A percentile compares a stretch with the other conserved stretches of the same genome.
These are phyloP conservation scores for Cyclostephanos invisitatus DNA, from an alignment of 108 stramenopile species.

Conservation along the genomic window DNA sequence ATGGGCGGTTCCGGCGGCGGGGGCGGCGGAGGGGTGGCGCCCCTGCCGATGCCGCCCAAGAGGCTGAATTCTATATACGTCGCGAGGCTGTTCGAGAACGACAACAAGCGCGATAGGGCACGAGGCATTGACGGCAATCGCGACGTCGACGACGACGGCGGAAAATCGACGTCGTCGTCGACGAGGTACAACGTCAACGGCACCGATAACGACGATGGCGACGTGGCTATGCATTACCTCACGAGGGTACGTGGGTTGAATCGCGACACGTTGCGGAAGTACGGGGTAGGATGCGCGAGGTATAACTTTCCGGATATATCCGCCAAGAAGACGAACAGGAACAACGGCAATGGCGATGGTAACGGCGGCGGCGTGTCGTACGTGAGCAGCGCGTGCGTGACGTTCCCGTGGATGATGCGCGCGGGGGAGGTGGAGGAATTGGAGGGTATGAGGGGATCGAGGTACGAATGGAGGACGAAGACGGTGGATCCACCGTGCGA, in stretches of 20 bases:
- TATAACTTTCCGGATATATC: constrained; percentile 60
- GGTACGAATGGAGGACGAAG: constrained; percentile 36
- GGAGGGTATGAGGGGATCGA: constrained; percentile 54
- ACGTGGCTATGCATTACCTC: constrained; percentile 59
- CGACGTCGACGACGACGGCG: not conserved
- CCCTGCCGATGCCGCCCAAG: constrained; percentile 66
- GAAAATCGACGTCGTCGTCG: not conserved
- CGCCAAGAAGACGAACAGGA: constrained; percentile 16
- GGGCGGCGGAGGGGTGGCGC: constrained; percentile 10
- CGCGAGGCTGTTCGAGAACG: constrained; percentile 51
- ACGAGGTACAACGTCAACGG: not conserved
- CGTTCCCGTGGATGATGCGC: constrained; percentile 93
- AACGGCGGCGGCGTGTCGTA: constrained; percentile 20
- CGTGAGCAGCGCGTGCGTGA: constrained; percentile 72
- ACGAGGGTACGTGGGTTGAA: constrained; percentile 65
- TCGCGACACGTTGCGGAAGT: constrained; percentile 69
- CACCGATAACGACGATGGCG: not conserved
- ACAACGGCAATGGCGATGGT: constrained; percentile 5
- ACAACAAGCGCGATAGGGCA: not conserved
- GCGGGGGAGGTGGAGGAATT: constrained; percentile 58
- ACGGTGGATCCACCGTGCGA: not conserved
- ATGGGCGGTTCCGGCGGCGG: constrained; percentile 10
- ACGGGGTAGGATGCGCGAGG: constrained; percentile 85
- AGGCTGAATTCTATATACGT: constrained; percentile 57
- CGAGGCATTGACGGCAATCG: too few relatives aligned